Conservation (phyloP, 2,329 filamentous ascomycete species). For the Penicillium frequentans region DNA sequence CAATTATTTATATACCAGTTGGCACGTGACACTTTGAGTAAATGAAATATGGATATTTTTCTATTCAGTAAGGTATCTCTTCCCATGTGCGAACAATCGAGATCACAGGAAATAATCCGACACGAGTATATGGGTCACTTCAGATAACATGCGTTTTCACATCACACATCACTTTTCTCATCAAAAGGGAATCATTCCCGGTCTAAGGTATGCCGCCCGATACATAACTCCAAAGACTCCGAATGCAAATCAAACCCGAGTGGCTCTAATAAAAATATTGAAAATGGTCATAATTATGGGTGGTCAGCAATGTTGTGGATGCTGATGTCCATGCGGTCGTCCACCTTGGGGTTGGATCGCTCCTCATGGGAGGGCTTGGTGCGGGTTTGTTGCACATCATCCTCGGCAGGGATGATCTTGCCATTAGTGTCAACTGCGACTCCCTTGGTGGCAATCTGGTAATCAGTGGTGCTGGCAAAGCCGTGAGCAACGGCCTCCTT, state of each 20-base stretch:
- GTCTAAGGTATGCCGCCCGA: constrained; percentile 18
- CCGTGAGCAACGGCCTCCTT: constrained; percentile 65
- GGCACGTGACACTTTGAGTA: no score
- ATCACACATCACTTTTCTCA: neutral
- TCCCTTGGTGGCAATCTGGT: constrained; percentile 63
- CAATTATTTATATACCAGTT: no score
- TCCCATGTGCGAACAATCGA: neutral
- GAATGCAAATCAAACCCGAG: constrained; percentile 17
- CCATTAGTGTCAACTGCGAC: constrained; percentile 58
- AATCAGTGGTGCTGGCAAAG: constrained; percentile 59
- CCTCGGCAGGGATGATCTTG: constrained; percentile 54
- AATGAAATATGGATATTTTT: no score
- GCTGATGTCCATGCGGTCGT: constrained; percentile 59
- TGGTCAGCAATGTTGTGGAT: constrained; percentile 59
- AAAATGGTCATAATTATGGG: constrained; percentile 26
- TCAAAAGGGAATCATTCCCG: constrained; percentile 10
- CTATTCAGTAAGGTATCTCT: neutral
- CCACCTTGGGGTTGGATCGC: constrained; percentile 45
- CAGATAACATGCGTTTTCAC: neutral
- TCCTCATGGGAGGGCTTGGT: constrained; percentile 24
- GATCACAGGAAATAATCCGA: neutral
- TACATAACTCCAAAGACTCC: constrained; percentile 24
- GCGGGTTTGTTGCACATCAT: constrained; percentile 27
- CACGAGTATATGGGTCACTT: neutral
- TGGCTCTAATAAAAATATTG: constrained; percentile 2